Conservation (phyloP, 2,329 filamentous ascomycete genomes). For the Helicocarpus griseus region DNA sequence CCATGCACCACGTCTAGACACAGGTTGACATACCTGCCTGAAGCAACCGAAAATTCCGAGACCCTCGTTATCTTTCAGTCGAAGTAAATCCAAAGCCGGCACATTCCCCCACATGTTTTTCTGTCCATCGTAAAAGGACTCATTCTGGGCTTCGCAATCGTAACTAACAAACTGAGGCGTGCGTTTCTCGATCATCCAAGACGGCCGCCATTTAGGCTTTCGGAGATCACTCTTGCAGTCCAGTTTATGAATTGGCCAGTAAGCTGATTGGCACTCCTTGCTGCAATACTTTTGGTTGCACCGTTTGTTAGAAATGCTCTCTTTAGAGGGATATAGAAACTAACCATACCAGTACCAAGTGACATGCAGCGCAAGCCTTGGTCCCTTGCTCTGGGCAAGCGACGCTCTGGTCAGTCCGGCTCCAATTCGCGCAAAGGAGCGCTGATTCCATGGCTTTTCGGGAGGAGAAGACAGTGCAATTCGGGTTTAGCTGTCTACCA, state of each 20-base stretch:
- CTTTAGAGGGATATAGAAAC: not conserved
- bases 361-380: not conserved
- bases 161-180: constrained; percentile 17
- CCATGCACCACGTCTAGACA: no score
- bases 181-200: constrained; percentile 20
- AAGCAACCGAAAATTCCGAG: not conserved
- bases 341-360: not conserved
- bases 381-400: not conserved
- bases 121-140: constrained; percentile 8
- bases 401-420: not conserved
- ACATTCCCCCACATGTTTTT: constrained; percentile 35
- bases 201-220: constrained; percentile 21
- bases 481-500: not conserved
- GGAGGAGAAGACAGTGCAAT: no score
- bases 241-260: constrained; percentile 23
- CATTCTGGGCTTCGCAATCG: no score
- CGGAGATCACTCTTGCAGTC: constrained; percentile 22
- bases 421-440: not conserved
- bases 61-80: constrained; percentile 23
- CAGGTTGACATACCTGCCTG: not conserved
- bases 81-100: constrained; percentile 32
- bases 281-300: constrained; percentile 26
- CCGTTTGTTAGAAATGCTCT: not conserved
- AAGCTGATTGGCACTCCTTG: constrained; percentile 20
- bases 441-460: no score